phyloP scores from a whole-genome alignment of 805 yeast species.

The Ogataea corticis region DNA sequence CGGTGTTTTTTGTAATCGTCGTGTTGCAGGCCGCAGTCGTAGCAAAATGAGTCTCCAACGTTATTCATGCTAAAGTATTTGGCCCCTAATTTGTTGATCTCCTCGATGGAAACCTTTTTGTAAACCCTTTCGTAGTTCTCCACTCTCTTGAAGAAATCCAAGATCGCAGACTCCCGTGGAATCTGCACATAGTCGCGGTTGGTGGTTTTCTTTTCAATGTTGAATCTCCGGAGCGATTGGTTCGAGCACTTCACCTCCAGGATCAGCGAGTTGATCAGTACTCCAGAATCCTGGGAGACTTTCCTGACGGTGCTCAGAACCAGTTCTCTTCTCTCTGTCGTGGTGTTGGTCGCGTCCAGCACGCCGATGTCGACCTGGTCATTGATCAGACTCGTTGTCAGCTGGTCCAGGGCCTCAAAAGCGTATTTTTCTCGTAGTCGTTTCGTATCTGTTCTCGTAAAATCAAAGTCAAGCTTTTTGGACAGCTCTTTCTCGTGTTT shows the following conservation, averaged over 20 bases:
- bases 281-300: slow-evolving; percentile 46
- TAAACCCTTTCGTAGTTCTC: slow-evolving; percentile 47
- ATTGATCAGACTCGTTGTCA: slow-evolving; percentile 68
- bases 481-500: slow-evolving; percentile 27
- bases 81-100: slow-evolving; percentile 28
- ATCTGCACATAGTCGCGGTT: slow-evolving; percentile 60
- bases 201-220: slow-evolving; percentile 63
- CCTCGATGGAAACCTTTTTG: slow-evolving; percentile 38
- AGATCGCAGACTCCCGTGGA: slow-evolving; percentile 52
- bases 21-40: slow-evolving; percentile 33
- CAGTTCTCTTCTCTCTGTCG: slow-evolving; percentile 55
- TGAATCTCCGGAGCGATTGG: slow-evolving; percentile 50
- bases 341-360: slow-evolving; percentile 70
- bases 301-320: slow-evolving; percentile 55
- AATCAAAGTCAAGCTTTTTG: slow-evolving; percentile 30
- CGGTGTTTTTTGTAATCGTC: slow-evolving; percentile 33
- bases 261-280: slow-evolving; percentile 48
- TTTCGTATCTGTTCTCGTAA: slow-evolving; percentile 43
- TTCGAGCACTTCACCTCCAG: slow-evolving; percentile 63
- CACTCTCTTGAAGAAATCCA: slow-evolving; percentile 60
- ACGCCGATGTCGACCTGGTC: slow-evolving; percentile 91
- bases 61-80: slow-evolving; percentile 34
- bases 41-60: slow-evolving; percentile 37
- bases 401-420: slow-evolving; percentile 80
- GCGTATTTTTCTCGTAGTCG: slow-evolving; percentile 89